Percentiles rank a stretch among this genome's conserved stretches.
phyloP scores from a whole-genome alignment of 148 eudicot genomes.

The Rhododendron vialii region DNA sequence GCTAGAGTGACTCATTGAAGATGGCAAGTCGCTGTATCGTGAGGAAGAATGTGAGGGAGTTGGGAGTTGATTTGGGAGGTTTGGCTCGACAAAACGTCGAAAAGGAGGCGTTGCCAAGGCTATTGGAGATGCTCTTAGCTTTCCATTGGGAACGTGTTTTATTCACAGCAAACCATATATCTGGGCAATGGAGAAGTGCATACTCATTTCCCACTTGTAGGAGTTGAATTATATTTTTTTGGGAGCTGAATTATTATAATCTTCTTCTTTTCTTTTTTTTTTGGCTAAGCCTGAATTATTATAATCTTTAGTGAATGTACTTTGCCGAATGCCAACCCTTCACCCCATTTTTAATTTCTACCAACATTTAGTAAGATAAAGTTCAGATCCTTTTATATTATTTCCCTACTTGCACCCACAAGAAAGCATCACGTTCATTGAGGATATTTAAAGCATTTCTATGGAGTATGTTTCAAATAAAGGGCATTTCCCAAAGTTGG shows the following conservation, averaged over 20 bases:
- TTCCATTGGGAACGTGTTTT: neutral
- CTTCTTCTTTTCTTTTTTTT: too few species aligned
- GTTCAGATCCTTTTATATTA: neutral
- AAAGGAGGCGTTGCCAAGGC: too few species aligned
- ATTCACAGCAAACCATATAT: neutral
- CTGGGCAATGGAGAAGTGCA: neutral
- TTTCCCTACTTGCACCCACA: neutral
- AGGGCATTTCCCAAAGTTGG: neutral
- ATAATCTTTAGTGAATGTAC: neutral
- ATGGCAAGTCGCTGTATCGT: too few species aligned
- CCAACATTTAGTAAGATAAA: neutral
- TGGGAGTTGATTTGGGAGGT: too few species aligned
- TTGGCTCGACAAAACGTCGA: too few species aligned
- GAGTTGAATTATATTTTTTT: too few species aligned
- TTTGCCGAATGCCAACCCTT: neutral
- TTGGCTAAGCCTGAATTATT: too few species aligned
- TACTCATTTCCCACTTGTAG: neutral
- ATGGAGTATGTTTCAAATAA: neutral
- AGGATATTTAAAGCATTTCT: neutral
- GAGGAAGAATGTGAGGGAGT: too few species aligned
- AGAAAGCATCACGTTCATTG: neutral
- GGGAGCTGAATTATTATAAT: neutral
- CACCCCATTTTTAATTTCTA: neutral
- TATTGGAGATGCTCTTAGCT: too few species aligned
- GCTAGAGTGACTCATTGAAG: too few species aligned